Evolutionary conservation across 305 asterid species (phyloP), one percentile per base, ranked within the genome.

Genomic region (Rubia tinctorum): DNA sequence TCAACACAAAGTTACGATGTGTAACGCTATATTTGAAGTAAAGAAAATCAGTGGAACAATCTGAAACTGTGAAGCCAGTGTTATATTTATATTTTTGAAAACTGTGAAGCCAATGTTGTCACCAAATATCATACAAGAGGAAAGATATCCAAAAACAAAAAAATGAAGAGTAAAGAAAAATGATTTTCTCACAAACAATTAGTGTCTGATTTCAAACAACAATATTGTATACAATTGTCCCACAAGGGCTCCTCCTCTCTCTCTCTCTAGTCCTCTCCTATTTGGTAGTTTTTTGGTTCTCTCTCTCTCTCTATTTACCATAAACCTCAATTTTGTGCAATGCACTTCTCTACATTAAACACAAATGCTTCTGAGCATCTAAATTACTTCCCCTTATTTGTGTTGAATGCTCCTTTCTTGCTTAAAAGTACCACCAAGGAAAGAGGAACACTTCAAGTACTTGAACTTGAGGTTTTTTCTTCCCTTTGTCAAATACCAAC

Each of bases 261-360:
- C 49, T 66, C 44, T 56, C 66, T 56, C 55, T 40, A 55, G 27
- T 37, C 72, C 64, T 58, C 76, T 63, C 76, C 76, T 49, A 73
- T 60, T 64, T 73, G 66, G 22, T 63, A 30, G 20, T 25, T 25
- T 64, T 69, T 64, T 79, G 60, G 23, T 17, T 45, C 51, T 45
- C 51, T 62, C 75, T 62, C 75, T 64, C 59, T 66, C 59, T 60
- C 66, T 76, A 65, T 65, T 78, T 75, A 69, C 77, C 68, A 39
- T 34, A 66, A 71, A 25, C 55, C 45, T 43, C 56, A 64, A 34
- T 79, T 70, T 58, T 37, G n/a, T 64, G 73, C 80, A 71, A 60
- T 75, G 76, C 71, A 55, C 75, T 71, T 61, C 63, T 20, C 80
- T 75, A 78, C 71, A 78, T 53, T 70, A 69, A 53, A 78, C 66